Percentiles rank a stretch among this genome's conserved stretches.
Conservation (phyloP, 2,329 filamentous ascomycete species). For the Hymenoscyphus salicellus region DNA sequence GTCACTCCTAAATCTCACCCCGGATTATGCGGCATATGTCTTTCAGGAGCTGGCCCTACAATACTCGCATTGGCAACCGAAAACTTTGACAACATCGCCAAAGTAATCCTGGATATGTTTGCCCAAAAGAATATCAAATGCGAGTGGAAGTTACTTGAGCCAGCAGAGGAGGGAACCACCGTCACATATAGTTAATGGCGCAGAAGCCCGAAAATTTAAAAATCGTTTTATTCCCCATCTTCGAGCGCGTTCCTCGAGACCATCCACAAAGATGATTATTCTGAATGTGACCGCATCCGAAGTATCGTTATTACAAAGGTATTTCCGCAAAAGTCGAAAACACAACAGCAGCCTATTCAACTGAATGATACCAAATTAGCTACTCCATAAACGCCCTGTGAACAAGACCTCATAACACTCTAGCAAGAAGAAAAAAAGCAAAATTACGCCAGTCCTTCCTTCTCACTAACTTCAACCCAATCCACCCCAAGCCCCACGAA, state of each 20-base stretch:
- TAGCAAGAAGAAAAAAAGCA: neutral
- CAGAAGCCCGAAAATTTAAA: neutral
- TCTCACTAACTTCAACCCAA: constrained; percentile 44
- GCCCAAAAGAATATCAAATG: constrained; percentile 71
- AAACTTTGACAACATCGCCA: constrained; percentile 84
- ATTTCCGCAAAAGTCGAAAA: neutral
- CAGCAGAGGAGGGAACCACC: constrained; percentile 63
- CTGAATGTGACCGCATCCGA: neutral
- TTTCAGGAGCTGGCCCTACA: constrained; percentile 92
- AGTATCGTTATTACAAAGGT: constrained; percentile 1
- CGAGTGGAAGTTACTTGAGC: constrained; percentile 83
- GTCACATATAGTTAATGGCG: constrained; percentile 30
- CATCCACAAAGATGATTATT: neutral
- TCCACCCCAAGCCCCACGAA: constrained; percentile 75
- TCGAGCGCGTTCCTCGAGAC: neutral
- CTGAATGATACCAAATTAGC: constrained; percentile 9
- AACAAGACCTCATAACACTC: constrained; percentile 6
- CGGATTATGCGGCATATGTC: constrained; percentile 87
- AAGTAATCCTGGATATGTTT: constrained; percentile 73
- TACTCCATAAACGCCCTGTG: constrained; percentile 10
- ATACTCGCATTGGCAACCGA: constrained; percentile 88
- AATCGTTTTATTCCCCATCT: neutral
- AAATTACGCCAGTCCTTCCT: neutral
- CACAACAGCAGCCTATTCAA: constrained; percentile 1
- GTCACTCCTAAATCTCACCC: constrained; percentile 85